Conservation (phyloP, 2,329 filamentous ascomycete species). For the Calonectria honghensis region DNA sequence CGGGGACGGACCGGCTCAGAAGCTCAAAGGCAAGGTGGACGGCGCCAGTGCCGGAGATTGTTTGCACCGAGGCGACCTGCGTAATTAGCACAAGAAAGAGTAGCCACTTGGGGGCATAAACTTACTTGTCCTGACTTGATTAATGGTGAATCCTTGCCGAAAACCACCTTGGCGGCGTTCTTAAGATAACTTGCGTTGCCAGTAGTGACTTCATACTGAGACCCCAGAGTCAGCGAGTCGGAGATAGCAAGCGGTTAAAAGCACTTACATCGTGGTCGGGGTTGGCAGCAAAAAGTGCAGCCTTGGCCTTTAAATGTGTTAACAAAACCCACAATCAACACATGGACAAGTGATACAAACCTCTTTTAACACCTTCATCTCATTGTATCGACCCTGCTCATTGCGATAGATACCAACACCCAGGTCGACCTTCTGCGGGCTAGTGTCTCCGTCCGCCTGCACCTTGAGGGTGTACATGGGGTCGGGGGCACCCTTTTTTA, state of each 20-base stretch:
- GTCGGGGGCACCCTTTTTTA: constrained; percentile 55
- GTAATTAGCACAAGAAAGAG: not conserved
- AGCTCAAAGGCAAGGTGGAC: constrained; percentile 60
- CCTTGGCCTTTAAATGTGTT: constrained; percentile 50
- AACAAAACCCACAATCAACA: not conserved
- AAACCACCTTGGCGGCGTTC: constrained; percentile 56
- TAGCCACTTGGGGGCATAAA: not conserved
- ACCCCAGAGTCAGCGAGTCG: not conserved
- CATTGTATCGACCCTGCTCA: constrained; percentile 57
- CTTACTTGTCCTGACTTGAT: constrained; percentile 37
- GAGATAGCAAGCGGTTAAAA: not conserved
- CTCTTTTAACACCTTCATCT: constrained; percentile 54
- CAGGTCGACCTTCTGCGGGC: constrained; percentile 59
- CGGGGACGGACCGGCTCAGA: constrained; percentile 50
- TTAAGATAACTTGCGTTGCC: constrained; percentile 57
- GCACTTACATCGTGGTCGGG: constrained; percentile 54
- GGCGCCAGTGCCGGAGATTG: constrained; percentile 62
- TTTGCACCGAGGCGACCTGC: constrained; percentile 59
- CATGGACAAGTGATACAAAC: not conserved
- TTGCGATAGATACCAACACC: constrained; percentile 62
- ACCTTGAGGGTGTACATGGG: constrained; percentile 59
- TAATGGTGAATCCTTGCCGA: constrained; percentile 50
- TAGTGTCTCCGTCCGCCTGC: constrained; percentile 55
- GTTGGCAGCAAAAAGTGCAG: constrained; percentile 43
- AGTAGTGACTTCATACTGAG: constrained; percentile 60